Evolutionary conservation across 2,329 filamentous ascomycete species (phyloP).

Genomic region (Paramyrothecium roridum): DNA sequence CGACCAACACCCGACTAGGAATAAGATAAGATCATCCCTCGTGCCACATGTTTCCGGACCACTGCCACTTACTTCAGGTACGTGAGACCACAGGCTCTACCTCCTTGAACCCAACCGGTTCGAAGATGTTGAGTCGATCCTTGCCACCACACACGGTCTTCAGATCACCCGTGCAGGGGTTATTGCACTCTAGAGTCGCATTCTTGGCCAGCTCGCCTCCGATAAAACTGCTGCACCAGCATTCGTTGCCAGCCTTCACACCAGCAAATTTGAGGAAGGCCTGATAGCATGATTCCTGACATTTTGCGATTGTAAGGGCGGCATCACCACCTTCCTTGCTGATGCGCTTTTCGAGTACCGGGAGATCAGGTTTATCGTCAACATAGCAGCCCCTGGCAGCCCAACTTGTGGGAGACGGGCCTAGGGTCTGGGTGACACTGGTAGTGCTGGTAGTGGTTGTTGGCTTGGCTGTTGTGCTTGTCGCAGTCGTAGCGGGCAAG

Average conservation of each 20-base stretch:
- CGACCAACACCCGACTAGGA: too few species aligned
- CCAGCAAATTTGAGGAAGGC: conserved; percentile 34
- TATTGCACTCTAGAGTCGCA: conserved; percentile 20
- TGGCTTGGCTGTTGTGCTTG: conserved; percentile 3
- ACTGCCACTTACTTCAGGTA: too few species aligned
- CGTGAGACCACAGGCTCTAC: too few species aligned
- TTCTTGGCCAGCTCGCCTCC: conserved; percentile 12
- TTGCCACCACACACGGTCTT: conserved; percentile 29
- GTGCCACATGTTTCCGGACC: too few species aligned
- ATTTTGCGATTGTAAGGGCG: conserved; percentile 27
- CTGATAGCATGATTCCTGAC: conserved; percentile 32
- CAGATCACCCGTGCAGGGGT: conserved; percentile 28
- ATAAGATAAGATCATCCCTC: too few species aligned
- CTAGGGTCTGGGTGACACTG: conserved; percentile 8
- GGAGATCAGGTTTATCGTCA: conserved; percentile 23
- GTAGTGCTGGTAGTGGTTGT: conserved; percentile 5
- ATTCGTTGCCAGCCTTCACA: conserved; percentile 32
- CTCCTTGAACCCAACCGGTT: too few species aligned
- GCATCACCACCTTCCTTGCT: conserved; percentile 14
- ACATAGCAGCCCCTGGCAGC: conserved; percentile 34
- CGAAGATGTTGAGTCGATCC: conserved; percentile 24
- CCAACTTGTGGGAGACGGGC: conserved; percentile 17
- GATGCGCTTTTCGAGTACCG: conserved; percentile 27
- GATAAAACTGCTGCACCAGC: conserved; percentile 34
- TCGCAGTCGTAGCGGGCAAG: conserved; percentile 5